A percentile compares a stretch with the other conserved stretches of the same genome.
These are phyloP conservation scores for Baudoinia panamericana DNA, from an alignment of 495 filamentous ascomycete species.

Conservation along the genomic window DNA sequence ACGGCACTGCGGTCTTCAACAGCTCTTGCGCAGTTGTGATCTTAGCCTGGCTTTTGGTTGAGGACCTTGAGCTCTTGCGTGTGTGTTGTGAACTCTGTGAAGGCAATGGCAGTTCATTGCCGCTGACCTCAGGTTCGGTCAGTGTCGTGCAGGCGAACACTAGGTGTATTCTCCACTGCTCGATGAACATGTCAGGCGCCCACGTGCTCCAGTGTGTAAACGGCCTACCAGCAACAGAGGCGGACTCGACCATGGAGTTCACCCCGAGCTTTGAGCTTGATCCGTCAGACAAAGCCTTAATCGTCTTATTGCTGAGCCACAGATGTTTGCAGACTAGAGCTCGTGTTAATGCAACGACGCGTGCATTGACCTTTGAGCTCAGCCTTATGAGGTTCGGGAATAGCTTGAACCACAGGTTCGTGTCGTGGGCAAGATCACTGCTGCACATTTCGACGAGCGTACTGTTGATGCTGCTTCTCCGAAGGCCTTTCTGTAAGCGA, in stretches of 20 bases:
- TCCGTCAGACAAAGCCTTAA: constrained; percentile 64
- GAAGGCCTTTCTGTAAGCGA: constrained; percentile 78
- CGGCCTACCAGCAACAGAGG: constrained; percentile 27
- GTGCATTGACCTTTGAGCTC: constrained; percentile 79
- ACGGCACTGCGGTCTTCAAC: constrained; percentile 79
- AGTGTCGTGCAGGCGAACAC: constrained; percentile 95
- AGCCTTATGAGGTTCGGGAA: constrained; percentile 92
- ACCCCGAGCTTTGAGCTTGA: constrained; percentile 47
- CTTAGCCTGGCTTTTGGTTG: constrained; percentile 55
- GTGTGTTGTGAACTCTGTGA: constrained; percentile 59
- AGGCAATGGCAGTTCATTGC: constrained; percentile 41
- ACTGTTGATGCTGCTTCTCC: constrained; percentile 68
- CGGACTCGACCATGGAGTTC: constrained; percentile 44
- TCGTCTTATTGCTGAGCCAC: constrained; percentile 78
- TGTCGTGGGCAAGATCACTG: constrained; percentile 89
- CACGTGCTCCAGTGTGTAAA: constrained; percentile 48
- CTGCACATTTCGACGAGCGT: constrained; percentile 88
- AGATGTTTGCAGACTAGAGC: constrained; percentile 86
- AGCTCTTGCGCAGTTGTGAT: constrained; percentile 76
- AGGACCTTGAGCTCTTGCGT: constrained; percentile 68
- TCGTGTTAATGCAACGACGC: constrained; percentile 75
- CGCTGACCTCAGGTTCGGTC: constrained; percentile 53
- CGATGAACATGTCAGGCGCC: constrained; percentile 75
- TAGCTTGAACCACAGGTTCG: constrained; percentile 91
- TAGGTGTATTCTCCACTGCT: constrained; percentile 98